Percentiles rank a stretch among this genome's conserved stretches.
Conservation (phyloP, 2,329 filamentous ascomycete species). For the Neonectria magnoliae region DNA sequence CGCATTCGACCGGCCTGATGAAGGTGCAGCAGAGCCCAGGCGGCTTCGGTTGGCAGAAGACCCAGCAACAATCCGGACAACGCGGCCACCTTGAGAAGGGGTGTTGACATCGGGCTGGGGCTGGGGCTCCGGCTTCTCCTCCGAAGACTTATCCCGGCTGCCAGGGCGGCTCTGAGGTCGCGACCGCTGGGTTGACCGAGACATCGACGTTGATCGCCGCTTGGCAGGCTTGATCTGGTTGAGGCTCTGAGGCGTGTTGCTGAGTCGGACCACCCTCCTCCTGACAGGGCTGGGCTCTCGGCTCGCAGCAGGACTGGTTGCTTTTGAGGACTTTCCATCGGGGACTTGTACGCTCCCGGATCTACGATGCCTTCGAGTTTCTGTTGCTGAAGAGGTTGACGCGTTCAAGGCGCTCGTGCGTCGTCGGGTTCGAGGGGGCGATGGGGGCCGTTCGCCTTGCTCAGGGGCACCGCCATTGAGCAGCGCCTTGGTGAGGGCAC, state of each 20-base stretch:
- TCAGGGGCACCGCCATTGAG: slow-evolving; percentile 71
- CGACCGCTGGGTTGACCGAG: slow-evolving; percentile 47
- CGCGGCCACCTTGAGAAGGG: slow-evolving; percentile 60
- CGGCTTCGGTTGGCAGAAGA: slow-evolving; percentile 59
- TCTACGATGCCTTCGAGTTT: slow-evolving; percentile 58
- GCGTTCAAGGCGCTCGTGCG: slow-evolving; percentile 59
- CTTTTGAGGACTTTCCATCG: slow-evolving; percentile 51
- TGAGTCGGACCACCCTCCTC: slow-evolving; percentile 68
- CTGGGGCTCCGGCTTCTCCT: slow-evolving; percentile 50
- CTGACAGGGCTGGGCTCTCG: slow-evolving; percentile 63
- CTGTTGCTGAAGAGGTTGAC: slow-evolving; percentile 54
- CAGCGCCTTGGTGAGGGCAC: slow-evolving; percentile 88
- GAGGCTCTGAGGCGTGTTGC: slow-evolving; percentile 59
- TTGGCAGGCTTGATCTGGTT: slow-evolving; percentile 53
- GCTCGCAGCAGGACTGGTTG: slow-evolving; percentile 57
- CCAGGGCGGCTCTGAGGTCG: slow-evolving; percentile 51
- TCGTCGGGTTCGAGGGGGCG: slow-evolving; percentile 60
- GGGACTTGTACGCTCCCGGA: slow-evolving; percentile 58
- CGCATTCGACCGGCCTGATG: slow-evolving; percentile 48
- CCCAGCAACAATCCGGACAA: slow-evolving; percentile 64
- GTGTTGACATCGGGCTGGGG: slow-evolving; percentile 60
- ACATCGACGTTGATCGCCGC: slow-evolving; percentile 63
- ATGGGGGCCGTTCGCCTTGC: slow-evolving; percentile 51
- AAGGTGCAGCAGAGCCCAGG: slow-evolving; percentile 49
- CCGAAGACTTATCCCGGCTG: slow-evolving; percentile 53